Percentiles rank a stretch among this genome's conserved stretches.
Evolutionary conservation across 768 basidiomycete genomes (phyloP).

Genomic region (Leccinellum rugosiceps): DNA sequence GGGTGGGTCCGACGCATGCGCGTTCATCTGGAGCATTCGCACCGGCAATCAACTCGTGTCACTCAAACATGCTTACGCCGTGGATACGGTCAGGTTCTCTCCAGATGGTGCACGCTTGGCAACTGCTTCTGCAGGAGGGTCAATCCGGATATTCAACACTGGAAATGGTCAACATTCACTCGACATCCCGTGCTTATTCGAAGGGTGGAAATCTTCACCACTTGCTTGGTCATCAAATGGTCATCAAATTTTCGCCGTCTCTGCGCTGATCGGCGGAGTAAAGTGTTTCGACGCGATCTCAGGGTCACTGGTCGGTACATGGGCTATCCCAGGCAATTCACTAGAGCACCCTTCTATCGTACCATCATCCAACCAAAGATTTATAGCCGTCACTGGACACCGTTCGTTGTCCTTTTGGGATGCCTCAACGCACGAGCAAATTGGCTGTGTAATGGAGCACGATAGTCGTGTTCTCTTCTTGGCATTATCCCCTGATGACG

Average conservation of each 20-base stretch:
- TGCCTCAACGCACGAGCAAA: not conserved
- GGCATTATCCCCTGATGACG: not conserved
- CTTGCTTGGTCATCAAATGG: not conserved
- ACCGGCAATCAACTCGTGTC: not conserved
- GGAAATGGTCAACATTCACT: not conserved
- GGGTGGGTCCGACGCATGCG: not conserved
- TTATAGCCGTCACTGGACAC: not conserved
- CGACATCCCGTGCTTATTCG: not conserved
- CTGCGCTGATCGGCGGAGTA: not conserved
- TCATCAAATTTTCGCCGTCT: not conserved
- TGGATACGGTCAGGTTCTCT: not conserved
- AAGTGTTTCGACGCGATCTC: not conserved
- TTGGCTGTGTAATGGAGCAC: not conserved
- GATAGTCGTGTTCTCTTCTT: not conserved
- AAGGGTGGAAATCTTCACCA: not conserved
- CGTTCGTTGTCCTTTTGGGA: not conserved
- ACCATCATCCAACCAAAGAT: not conserved
- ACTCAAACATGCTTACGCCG: not conserved
- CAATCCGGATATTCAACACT: not conserved
- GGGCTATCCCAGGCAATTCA: not conserved
- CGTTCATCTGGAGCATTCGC: not conserved
- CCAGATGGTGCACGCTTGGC: not conserved
- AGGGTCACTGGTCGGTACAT: not conserved
- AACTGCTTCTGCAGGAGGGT: not conserved
- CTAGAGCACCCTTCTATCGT: not conserved